Evolutionary conservation across 2,329 filamentous ascomycete genomes (phyloP).

Genomic region (Bimuria novae-zelandiae): DNA sequence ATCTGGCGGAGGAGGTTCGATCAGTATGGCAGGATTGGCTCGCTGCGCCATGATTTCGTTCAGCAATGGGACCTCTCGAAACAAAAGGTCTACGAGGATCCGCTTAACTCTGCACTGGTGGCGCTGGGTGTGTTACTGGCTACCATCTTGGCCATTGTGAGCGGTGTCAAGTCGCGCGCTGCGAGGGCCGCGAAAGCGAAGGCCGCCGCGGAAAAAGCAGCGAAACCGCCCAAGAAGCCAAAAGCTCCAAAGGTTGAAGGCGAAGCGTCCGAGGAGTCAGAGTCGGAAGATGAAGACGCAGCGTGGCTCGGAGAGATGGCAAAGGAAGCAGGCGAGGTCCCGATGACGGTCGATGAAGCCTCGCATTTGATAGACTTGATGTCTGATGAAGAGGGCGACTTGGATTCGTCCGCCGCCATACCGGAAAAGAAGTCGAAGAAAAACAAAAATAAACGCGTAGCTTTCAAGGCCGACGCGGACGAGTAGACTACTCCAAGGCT

Average conservation of each 20-base stretch:
- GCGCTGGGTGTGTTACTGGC: slow-evolving; percentile 13
- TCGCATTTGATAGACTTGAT: neutral
- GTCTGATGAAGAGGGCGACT: slow-evolving; percentile 1
- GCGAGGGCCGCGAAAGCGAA: neutral
- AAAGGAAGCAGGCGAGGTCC: neutral
- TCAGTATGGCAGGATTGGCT: slow-evolving; percentile 22
- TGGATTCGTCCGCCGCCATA: neutral
- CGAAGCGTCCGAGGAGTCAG: neutral
- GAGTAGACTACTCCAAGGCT: neutral
- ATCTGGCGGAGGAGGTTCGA: slow-evolving; percentile 26
- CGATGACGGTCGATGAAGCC: neutral
- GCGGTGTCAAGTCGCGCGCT: neutral
- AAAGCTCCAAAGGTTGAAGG: neutral
- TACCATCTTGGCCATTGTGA: slow-evolving; percentile 6
- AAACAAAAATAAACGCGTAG: neutral
- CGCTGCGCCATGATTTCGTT: slow-evolving; percentile 17
- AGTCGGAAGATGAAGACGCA: slow-evolving; percentile 2
- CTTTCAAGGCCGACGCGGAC: neutral
- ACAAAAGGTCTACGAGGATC: slow-evolving; percentile 8
- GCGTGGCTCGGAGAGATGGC: slow-evolving; percentile 1
- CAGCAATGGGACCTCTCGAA: slow-evolving; percentile 10
- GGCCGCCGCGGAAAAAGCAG: neutral
- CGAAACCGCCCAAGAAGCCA: neutral
- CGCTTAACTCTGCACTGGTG: slow-evolving; percentile 15
- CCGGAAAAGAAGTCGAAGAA: neutral